phyloP scores from a whole-genome alignment of 805 yeast genomes.

The Torulaspora indica region DNA sequence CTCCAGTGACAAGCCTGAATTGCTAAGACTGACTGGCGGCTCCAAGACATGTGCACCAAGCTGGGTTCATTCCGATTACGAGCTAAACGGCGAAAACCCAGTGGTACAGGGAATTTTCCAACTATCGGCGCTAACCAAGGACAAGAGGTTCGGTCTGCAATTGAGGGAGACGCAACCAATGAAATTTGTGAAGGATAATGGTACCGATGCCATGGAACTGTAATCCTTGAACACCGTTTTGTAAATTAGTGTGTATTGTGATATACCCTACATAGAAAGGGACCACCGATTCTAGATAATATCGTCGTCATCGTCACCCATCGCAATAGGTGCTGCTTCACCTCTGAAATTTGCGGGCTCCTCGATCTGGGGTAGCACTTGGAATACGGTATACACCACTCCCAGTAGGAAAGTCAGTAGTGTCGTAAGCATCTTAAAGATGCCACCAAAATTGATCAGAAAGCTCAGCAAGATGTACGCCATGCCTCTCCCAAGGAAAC shows the following conservation, averaged over 20 bases:
- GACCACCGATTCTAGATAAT: slow-evolving; percentile 8
- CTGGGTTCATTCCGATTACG: slow-evolving; percentile 81
- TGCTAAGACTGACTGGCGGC: slow-evolving; percentile 81
- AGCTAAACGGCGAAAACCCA: slow-evolving; percentile 47
- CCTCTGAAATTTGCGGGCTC: slow-evolving; percentile 79
- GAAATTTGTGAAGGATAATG: slow-evolving; percentile 27
- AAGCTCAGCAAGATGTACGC: slow-evolving; percentile 38
- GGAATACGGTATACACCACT: slow-evolving; percentile 52
- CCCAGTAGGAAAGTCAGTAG: slow-evolving; percentile 59
- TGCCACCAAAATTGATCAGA: slow-evolving; percentile 53
- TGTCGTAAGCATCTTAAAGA: slow-evolving; percentile 55
- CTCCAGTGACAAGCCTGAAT: slow-evolving; percentile 45
- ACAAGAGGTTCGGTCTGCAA: slow-evolving; percentile 62
- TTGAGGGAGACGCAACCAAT: slow-evolving; percentile 60
- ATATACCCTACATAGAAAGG: slow-evolving; percentile 1
- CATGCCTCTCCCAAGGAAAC: slow-evolving; percentile 55
- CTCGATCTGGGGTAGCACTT: slow-evolving; percentile 67
- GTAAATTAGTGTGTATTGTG: slow-evolving; percentile 9
- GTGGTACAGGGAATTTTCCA: slow-evolving; percentile 46
- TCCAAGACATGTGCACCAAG: slow-evolving; percentile 61
- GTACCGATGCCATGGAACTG: slow-evolving; percentile 18
- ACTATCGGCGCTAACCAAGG: slow-evolving; percentile 57
- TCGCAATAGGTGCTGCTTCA: slow-evolving; percentile 40
- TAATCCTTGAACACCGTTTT: slow-evolving; percentile 1
- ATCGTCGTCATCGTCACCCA: slow-evolving; percentile 36